phyloP scores from a whole-genome alignment of 1,284 basidiomycete species.

The Ganoderma multipileum region DNA sequence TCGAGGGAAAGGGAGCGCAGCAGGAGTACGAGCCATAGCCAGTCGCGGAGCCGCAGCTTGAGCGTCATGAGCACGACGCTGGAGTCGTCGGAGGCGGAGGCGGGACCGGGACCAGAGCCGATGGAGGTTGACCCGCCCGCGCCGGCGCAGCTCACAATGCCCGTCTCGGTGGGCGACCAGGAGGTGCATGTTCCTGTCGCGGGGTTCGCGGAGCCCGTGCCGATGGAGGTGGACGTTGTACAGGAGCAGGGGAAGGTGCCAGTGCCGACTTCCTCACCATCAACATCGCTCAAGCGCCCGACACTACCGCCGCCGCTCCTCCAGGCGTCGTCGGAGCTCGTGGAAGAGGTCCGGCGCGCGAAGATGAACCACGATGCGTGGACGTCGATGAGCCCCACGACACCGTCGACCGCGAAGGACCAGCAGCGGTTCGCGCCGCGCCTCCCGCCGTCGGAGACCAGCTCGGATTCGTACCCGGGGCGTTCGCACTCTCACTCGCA shows the following conservation, averaged over 20 bases:
- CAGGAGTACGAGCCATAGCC: constrained; percentile 24
- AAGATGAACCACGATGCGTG: constrained; percentile 21
- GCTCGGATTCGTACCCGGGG: constrained; percentile 25
- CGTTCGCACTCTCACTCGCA: constrained; percentile 18
- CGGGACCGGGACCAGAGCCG: too few species aligned
- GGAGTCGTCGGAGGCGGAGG: constrained; percentile 10
- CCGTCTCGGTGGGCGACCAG: constrained; percentile 45
- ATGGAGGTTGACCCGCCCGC: constrained; percentile 42
- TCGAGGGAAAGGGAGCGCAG: constrained; percentile 10
- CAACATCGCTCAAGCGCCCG: constrained; percentile 12
- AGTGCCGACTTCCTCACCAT: background rate
- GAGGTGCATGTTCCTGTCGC: constrained; percentile 40
- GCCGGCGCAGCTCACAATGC: constrained; percentile 28
- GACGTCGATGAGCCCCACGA: background rate
- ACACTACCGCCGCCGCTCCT: constrained; percentile 23
- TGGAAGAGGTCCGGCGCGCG: constrained; percentile 36
- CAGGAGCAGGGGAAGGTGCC: background rate
- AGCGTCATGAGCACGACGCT: constrained; percentile 29
- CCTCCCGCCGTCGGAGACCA: constrained; percentile 20
- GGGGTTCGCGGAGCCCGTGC: constrained; percentile 30
- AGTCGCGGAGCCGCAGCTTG: constrained; percentile 28
- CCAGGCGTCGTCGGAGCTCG: constrained; percentile 33
- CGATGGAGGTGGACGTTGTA: constrained; percentile 39
- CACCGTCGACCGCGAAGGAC: background rate
- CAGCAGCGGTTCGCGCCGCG: constrained; percentile 1